phyloP scores from a whole-genome alignment of 257 asterid species.

The Solanum pimpinellifolium region DNA sequence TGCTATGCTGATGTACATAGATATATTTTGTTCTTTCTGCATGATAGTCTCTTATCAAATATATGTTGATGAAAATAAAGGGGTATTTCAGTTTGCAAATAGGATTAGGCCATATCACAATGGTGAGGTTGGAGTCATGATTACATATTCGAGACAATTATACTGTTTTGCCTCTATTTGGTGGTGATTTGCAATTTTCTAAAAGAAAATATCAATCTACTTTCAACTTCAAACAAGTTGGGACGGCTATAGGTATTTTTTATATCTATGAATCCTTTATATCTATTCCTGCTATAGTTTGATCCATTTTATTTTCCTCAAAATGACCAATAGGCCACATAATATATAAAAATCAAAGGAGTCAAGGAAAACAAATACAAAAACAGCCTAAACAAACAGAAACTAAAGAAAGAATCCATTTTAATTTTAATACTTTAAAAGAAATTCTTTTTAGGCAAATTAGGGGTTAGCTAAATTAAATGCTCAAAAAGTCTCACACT shows the following conservation, averaged over 20 bases:
- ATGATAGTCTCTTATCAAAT: not conserved
- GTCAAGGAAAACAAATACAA: too few relatives aligned
- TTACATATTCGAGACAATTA: not conserved
- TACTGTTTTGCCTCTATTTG: not conserved
- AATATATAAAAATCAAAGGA: not conserved
- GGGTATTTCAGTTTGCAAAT: not conserved
- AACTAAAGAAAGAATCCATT: not conserved
- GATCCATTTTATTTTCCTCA: not conserved
- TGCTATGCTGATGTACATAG: not conserved
- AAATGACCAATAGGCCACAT: too few relatives aligned
- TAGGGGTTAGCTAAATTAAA: not conserved
- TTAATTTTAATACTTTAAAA: not conserved
- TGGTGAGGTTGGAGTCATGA: not conserved
- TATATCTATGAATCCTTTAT: not conserved
- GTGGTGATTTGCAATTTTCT: not conserved
- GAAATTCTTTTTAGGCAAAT: not conserved
- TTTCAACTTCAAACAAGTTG: not conserved
- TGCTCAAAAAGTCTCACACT: not conserved
- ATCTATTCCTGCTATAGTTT: not conserved
- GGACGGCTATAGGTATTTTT: not conserved
- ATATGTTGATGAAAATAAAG: not conserved
- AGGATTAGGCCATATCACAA: not conserved
- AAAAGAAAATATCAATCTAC: not conserved
- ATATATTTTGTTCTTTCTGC: not conserved
- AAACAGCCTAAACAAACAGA: too few relatives aligned